Evolutionary conservation across 1,284 basidiomycete genomes (phyloP), one percentile per base, ranked within the genome.

Genomic region (Mycosarcoma maydis): DNA sequence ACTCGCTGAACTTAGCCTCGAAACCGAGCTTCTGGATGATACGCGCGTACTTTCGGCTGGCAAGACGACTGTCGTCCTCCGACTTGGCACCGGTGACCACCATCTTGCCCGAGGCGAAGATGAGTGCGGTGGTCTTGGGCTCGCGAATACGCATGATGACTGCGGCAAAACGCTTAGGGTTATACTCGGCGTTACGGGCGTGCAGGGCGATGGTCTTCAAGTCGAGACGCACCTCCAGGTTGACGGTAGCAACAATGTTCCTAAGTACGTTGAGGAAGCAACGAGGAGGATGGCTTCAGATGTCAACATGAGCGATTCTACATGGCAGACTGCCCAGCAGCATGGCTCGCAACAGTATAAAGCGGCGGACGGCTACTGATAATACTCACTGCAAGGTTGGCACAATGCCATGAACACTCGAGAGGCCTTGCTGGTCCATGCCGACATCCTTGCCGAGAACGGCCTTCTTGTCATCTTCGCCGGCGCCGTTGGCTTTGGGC

Each of bases 101-200:
- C 92, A 99, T 98, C 88, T 98, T 98, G 82, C 96, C 96, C 50
- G 94, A 97, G 26, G 96, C 96, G 83, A 99, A 98, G 83, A 98
- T 98, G 72, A 99, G 88, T 11, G 96, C 96, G 36, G 96, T 98
- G 56, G 96, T 99, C 87, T 98, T 98, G 56, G 96, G 96, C 80
- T 98, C 95, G 77, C 96, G 93, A 82, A 99, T 98, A 85, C 96
- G 92, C 96, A 99, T 98, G 85, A 98, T 98, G 72, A 98, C 96
- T 62, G 96, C 96, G 72, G 96, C 96, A 85, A 98, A 98, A 90
- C 96, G 94, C 94, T 98, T 98, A 43, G 96, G 96, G 82, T 98
- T 98, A 85, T 98, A 99, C 85, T 99, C 96, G 37, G 96, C 96
- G 83, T 99, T 98, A 68, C 96, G 88, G 1, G 96, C 96, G 77